A percentile compares a stretch with the other conserved stretches of the same genome.
phyloP scores from a whole-genome alignment of 306 rosid species.

The Cicer cuneatum region DNA sequence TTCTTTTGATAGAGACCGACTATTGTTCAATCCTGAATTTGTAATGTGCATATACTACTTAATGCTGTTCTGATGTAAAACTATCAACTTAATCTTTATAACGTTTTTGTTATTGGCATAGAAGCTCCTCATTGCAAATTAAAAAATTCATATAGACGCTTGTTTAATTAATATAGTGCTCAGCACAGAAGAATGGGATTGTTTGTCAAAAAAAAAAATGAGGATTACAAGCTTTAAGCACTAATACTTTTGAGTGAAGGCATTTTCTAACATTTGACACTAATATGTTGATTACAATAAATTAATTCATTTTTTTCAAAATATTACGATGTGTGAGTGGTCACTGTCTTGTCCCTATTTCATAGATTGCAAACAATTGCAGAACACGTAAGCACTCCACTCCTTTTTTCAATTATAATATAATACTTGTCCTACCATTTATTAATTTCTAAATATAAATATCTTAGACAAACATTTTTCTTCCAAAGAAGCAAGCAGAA shows the following conservation, averaged over 20 bases:
- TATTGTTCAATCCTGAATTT: constrained; percentile 5
- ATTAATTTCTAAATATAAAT: no score
- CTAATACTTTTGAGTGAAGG: no score
- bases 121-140: not conserved
- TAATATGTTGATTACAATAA: no score
- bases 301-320: no score
- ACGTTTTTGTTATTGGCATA: not conserved
- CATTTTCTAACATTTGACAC: no score
- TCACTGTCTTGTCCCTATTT: no score
- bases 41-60: not conserved
- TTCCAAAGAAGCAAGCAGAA: no score
- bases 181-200: not conserved
- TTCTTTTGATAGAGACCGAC: not conserved
- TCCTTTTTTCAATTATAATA: not conserved
- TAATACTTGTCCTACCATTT: no score
- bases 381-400: not conserved
- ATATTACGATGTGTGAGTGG: no score
- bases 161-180: not conserved
- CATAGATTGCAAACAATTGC: not conserved
- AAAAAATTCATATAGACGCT: not conserved
- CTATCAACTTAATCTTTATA: not conserved
- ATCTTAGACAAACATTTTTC: no score
- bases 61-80: not conserved
- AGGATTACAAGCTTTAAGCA: no score
- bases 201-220: no score